Conservation (phyloP, 108 stramenopile genomes). For the Bacterosira constricta region DNA sequence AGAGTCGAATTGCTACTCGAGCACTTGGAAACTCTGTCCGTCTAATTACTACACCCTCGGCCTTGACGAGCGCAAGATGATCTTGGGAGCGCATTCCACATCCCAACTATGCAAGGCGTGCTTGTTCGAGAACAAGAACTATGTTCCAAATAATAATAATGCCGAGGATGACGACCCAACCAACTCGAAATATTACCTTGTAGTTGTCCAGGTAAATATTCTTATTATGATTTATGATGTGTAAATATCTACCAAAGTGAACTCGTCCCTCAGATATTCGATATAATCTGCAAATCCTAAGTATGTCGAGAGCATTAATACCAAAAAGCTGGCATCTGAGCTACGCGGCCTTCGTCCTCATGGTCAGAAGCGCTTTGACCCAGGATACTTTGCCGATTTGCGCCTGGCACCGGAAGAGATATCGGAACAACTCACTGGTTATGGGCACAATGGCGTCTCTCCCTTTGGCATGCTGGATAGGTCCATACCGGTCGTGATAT, state of each 20-base stretch:
- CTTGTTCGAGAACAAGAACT: conserved; percentile 84
- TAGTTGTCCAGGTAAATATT: conserved; percentile 86
- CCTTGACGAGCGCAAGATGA: conserved; percentile 62
- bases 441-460: conserved; percentile 73
- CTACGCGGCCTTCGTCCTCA: conserved; percentile 64
- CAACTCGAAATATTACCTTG: conserved; percentile 75
- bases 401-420: conserved; percentile 69
- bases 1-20: conserved; percentile 42
- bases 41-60: conserved; percentile 62
- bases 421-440: conserved; percentile 77
- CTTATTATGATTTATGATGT: no score
- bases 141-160: conserved; percentile 9
- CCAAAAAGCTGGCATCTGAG: conserved; percentile 59
- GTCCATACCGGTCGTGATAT: conserved; percentile 69
- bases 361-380: conserved; percentile 38
- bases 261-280: no score
- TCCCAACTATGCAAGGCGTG: conserved; percentile 76
- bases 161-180: conserved; percentile 21
- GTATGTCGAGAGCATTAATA: conserved; percentile 74
- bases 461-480: conserved; percentile 77
- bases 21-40: conserved; percentile 72
- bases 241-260: no score
- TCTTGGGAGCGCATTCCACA: conserved; percentile 53
- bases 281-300: no score
- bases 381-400: conserved; percentile 62